Conservation (phyloP, 2,329 filamentous ascomycete species). For the Xylaria sp. region DNA sequence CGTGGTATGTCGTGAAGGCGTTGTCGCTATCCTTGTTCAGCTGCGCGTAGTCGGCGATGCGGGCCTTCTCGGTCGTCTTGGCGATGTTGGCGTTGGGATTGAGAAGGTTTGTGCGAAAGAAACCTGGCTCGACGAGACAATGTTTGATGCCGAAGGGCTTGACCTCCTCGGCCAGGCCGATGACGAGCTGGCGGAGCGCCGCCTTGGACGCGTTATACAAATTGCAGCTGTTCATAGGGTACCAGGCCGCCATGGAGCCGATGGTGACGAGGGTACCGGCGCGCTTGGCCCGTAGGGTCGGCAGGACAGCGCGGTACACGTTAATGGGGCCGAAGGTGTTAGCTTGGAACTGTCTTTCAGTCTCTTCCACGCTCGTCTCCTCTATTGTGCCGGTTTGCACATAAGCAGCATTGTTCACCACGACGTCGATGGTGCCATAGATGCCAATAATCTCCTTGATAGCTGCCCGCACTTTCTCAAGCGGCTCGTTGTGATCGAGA, state of each 20-base stretch:
- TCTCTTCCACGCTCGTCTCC: constrained; percentile 48
- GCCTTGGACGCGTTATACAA: constrained; percentile 53
- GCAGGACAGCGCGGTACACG: constrained; percentile 51
- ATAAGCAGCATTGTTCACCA: constrained; percentile 61
- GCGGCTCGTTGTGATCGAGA: constrained; percentile 55
- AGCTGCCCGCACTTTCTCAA: constrained; percentile 51
- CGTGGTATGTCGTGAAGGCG: constrained; percentile 29
- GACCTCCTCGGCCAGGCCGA: constrained; percentile 48
- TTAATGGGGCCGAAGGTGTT: constrained; percentile 54
- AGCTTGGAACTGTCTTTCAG: constrained; percentile 47
- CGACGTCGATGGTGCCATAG: constrained; percentile 55
- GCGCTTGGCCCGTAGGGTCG: constrained; percentile 50
- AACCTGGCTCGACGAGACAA: constrained; percentile 52
- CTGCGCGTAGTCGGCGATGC: constrained; percentile 37
- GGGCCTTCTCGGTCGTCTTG: not conserved
- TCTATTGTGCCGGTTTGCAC: constrained; percentile 58
- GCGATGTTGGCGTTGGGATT: constrained; percentile 38
- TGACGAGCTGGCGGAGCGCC: constrained; percentile 45
- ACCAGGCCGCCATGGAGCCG: constrained; percentile 50
- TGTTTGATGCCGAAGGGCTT: constrained; percentile 49
- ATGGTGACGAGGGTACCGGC: constrained; percentile 53
- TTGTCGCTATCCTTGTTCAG: constrained; percentile 29
- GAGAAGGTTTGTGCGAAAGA: constrained; percentile 50
- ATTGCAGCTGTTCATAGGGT: constrained; percentile 42
- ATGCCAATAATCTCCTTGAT: constrained; percentile 54